phyloP scores from a whole-genome alignment of 352 stramenopile species.

The Globisporangium iwayamae region DNA sequence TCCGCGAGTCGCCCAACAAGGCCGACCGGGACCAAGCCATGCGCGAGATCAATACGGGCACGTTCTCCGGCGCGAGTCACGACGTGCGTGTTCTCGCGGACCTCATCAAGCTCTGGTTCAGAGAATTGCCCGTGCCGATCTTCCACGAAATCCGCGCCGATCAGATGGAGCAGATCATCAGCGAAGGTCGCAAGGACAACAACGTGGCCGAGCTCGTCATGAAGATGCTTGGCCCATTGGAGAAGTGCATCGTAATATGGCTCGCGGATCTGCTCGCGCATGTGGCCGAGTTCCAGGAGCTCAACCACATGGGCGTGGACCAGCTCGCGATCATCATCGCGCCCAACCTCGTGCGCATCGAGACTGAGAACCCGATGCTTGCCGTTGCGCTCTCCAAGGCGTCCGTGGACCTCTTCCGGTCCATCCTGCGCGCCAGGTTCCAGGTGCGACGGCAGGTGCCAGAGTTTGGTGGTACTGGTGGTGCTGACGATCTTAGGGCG shows the following conservation, averaged over 20 bases:
- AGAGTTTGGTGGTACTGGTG: background rate
- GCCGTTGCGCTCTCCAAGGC: constrained; percentile 83
- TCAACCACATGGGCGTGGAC: constrained; percentile 89
- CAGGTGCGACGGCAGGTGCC: constrained; percentile 16
- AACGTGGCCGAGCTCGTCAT: constrained; percentile 38
- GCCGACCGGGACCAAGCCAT: constrained; percentile 81
- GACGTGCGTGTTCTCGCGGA: constrained; percentile 86
- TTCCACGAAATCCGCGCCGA: constrained; percentile 71
- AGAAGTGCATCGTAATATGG: constrained; percentile 72
- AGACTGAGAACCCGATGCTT: constrained; percentile 84
- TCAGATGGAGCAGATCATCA: constrained; percentile 57
- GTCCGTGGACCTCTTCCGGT: constrained; percentile 71
- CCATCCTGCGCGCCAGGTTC: constrained; percentile 41
- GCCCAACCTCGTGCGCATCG: constrained; percentile 86
- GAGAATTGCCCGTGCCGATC: constrained; percentile 77
- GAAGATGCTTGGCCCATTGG: constrained; percentile 46
- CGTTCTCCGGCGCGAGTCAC: constrained; percentile 51
- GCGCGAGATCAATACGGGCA: constrained; percentile 78
- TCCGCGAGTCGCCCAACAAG: constrained; percentile 85
- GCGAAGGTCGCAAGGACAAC: constrained; percentile 11
- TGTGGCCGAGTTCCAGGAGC: constrained; percentile 62
- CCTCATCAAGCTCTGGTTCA: constrained; percentile 90
- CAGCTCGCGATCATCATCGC: constrained; percentile 88
- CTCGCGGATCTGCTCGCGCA: constrained; percentile 75
- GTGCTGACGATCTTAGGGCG: background rate